Percentiles rank a stretch among this genome's conserved stretches.
Evolutionary conservation across 768 basidiomycete species (phyloP).

Genomic region (Psilocybe azurescens): DNA sequence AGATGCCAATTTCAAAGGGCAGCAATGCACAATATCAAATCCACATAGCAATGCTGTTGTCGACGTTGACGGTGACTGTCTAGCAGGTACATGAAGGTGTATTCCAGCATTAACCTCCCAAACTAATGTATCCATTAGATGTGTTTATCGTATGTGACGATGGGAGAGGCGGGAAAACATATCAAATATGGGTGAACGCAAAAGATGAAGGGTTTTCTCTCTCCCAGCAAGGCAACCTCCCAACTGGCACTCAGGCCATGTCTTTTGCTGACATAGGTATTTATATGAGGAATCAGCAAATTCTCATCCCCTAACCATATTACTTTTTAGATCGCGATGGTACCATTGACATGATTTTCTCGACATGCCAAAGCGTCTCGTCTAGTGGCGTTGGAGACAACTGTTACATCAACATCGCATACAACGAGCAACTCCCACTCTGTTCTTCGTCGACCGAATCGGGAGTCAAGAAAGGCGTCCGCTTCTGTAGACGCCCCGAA

Average conservation of each 20-base stretch:
- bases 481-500: constrained; percentile 75
- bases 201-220: constrained; percentile 78
- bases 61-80: constrained; percentile 94
- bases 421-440: constrained; percentile 88
- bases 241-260: constrained; percentile 76
- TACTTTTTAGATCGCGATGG: constrained; percentile 84
- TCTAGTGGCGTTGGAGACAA: constrained; percentile 73
- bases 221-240: constrained; percentile 70
- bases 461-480: constrained; percentile 52
- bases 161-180: constrained; percentile 60
- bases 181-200: constrained; percentile 93
- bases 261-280: constrained; percentile 91
- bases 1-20: constrained; percentile 62
- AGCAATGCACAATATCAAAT: constrained; percentile 77
- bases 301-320: not conserved
- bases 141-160: constrained; percentile 88
- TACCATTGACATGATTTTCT: constrained; percentile 93
- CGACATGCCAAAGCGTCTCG: constrained; percentile 80
- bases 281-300: constrained; percentile 20
- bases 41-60: constrained; percentile 96
- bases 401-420: constrained; percentile 90
- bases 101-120: not conserved
- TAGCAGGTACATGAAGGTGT: constrained; percentile 63
- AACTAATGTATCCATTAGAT: constrained; percentile 50
- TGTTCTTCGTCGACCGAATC: constrained; percentile 66